A percentile compares a stretch with the other conserved stretches of the same genome.
phyloP scores from a whole-genome alignment of 2,329 filamentous ascomycete species.

The Neonectria magnoliae region DNA sequence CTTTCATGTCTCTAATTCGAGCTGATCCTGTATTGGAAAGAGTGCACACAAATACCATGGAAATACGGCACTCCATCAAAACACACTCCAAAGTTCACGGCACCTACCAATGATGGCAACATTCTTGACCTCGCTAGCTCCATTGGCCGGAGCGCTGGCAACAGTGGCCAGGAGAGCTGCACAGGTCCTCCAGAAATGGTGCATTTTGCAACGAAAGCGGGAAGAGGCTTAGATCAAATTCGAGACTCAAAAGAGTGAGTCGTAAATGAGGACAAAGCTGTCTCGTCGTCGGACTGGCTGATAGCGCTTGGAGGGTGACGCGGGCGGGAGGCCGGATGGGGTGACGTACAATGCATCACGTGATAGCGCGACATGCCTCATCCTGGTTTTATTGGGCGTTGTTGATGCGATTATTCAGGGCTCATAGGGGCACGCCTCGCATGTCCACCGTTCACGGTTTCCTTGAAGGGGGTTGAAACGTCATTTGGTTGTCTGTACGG shows the following conservation, averaged over 20 bases:
- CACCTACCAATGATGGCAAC: constrained; percentile 51
- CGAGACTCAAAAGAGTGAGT: neutral
- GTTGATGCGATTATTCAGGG: neutral
- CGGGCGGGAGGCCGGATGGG: constrained; percentile 5
- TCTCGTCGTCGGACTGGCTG: neutral
- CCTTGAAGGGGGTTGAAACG: neutral
- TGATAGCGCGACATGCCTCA: neutral
- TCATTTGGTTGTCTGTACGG: neutral
- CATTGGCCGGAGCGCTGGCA: constrained; percentile 21
- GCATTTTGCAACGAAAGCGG: constrained; percentile 26
- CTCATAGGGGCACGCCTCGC: neutral
- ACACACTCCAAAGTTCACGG: neutral
- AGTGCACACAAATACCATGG: neutral
- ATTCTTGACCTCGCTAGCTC: constrained; percentile 42
- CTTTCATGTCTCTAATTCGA: neutral
- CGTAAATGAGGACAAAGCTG: neutral
- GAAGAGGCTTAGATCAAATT: neutral
- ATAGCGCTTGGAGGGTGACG: neutral
- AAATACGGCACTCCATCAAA: neutral
- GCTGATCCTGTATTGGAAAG: neutral
- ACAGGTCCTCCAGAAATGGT: constrained; percentile 17
- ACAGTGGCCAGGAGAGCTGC: constrained; percentile 34
- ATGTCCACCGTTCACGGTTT: neutral
- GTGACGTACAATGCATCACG: constrained; percentile 14
- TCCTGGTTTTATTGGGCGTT: neutral